These are phyloP conservation scores for Rosa hybrid DNA, from an alignment of 331 rosid species.

Conservation along the genomic window DNA sequence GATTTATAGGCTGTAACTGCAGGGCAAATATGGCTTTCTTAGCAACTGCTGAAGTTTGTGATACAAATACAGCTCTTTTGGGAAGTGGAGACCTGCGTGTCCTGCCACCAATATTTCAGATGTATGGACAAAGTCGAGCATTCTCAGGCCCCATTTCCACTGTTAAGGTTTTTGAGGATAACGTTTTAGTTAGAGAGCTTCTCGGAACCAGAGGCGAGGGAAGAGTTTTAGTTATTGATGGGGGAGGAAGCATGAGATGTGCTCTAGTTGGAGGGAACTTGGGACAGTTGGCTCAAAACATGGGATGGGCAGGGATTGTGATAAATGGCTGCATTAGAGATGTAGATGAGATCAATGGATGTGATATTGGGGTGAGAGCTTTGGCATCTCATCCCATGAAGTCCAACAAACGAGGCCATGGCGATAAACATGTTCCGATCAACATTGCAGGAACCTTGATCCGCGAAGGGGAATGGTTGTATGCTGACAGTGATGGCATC, in stretches of 20 bases:
- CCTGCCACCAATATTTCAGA: conserved; percentile 31
- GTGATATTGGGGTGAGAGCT: conserved; percentile 71
- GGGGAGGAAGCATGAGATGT: conserved; percentile 43
- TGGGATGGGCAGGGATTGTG: conserved; percentile 69
- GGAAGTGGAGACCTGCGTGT: conserved; percentile 48
- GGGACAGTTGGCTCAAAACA: conserved; percentile 56
- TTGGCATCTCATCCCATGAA: conserved; percentile 62
- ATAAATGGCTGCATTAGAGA: conserved; percentile 82
- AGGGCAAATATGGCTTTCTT: conserved; percentile 48
- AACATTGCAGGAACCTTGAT: conserved; percentile 55
- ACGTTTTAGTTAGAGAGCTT: conserved; percentile 35
- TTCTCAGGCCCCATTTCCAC: conserved; percentile 39
- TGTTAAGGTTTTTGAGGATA: conserved; percentile 44
- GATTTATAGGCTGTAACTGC: conserved; percentile 12
- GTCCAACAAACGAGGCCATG: conserved; percentile 53
- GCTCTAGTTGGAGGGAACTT: conserved; percentile 45
- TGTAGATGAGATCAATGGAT: conserved; percentile 71
- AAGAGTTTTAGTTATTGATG: conserved; percentile 40
- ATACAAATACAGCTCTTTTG: conserved; percentile 51
- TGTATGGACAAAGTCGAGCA: conserved; percentile 31
- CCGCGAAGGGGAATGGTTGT: conserved; percentile 79
- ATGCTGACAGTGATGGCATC: conserved; percentile 69
- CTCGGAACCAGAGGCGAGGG: conserved; percentile 42
- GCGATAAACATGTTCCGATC: conserved; percentile 55
- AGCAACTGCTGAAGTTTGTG: conserved; percentile 70